Conservation (phyloP, 2,329 filamentous ascomycete genomes). For the Colletotrichum tropicale region DNA sequence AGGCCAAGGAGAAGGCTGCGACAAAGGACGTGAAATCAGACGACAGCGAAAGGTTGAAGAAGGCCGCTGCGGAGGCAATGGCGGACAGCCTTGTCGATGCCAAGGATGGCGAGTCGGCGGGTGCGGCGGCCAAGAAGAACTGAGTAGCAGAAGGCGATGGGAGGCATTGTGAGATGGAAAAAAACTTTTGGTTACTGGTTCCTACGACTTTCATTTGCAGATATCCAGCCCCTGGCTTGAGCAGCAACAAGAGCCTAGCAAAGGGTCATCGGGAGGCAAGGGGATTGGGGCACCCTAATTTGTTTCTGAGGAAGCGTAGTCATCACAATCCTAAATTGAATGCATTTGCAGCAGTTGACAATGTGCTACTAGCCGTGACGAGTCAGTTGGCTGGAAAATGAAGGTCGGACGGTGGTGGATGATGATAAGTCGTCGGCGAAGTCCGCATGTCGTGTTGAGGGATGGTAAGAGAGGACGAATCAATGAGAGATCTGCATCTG, state of each 20-base stretch:
- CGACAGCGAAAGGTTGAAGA: conserved; percentile 67
- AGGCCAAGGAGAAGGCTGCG: conserved; percentile 68
- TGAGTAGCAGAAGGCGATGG: conserved; percentile 20
- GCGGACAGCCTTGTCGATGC: conserved; percentile 56
- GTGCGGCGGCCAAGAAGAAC: conserved; percentile 37
- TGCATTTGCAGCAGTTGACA: neutral
- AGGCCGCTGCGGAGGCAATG: conserved; percentile 68
- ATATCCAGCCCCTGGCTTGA: conserved; percentile 14
- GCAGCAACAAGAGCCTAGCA: neutral
- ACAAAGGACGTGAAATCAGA: conserved; percentile 56
- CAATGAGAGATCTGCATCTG: neutral
- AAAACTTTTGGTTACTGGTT: neutral
- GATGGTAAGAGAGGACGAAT: neutral
- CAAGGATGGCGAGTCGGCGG: conserved; percentile 37
- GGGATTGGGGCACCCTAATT: conserved; percentile 13
- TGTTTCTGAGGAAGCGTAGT: conserved; percentile 17
- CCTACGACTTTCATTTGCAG: conserved; percentile 18
- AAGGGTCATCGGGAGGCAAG: conserved; percentile 11
- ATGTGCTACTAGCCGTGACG: neutral
- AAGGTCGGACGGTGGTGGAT: neutral
- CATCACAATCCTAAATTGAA: conserved; percentile 8
- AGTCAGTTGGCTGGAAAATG: neutral
- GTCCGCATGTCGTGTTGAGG: neutral
- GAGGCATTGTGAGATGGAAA: neutral
- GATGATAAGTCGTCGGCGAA: neutral